Evolutionary conservation across 495 filamentous ascomycete genomes (phyloP).

Genomic region (Hypoxylon rickii): DNA sequence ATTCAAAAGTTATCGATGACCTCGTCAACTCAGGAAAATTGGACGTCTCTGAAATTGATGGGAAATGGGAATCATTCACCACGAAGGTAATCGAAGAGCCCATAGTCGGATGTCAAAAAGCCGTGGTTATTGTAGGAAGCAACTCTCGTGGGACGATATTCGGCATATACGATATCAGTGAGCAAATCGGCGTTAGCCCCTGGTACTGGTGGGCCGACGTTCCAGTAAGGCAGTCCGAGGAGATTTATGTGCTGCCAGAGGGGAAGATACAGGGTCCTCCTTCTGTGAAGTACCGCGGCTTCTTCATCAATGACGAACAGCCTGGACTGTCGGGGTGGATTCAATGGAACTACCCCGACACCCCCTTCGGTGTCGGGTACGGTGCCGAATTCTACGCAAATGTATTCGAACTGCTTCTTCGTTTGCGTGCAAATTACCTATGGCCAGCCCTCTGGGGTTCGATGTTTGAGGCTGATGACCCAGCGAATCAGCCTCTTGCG

Average conservation of each 20-base stretch:
- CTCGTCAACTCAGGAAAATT: slow-evolving; percentile 60
- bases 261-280: slow-evolving; percentile 64
- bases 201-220: slow-evolving; percentile 81
- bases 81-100: slow-evolving; percentile 64
- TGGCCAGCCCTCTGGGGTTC: slow-evolving; percentile 75
- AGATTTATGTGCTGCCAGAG: slow-evolving; percentile 59
- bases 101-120: slow-evolving; percentile 58
- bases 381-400: slow-evolving; percentile 67
- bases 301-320: slow-evolving; percentile 81
- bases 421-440: slow-evolving; percentile 72
- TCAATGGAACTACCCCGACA: slow-evolving; percentile 48
- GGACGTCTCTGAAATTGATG: slow-evolving; percentile 57
- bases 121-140: slow-evolving; percentile 71
- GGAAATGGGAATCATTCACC: slow-evolving; percentile 72
- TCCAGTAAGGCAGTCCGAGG: slow-evolving; percentile 54
- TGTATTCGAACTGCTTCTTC: slow-evolving; percentile 73
- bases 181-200: slow-evolving; percentile 77
- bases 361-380: slow-evolving; percentile 62
- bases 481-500: slow-evolving; percentile 66
- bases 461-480: slow-evolving; percentile 74
- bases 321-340: slow-evolving; percentile 75
- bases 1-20: slow-evolving; percentile 62
- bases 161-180: slow-evolving; percentile 73
- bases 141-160: slow-evolving; percentile 74
- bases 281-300: slow-evolving; percentile 73